Conservation (phyloP, 306 rosid species). For the Vigna hirtella region DNA sequence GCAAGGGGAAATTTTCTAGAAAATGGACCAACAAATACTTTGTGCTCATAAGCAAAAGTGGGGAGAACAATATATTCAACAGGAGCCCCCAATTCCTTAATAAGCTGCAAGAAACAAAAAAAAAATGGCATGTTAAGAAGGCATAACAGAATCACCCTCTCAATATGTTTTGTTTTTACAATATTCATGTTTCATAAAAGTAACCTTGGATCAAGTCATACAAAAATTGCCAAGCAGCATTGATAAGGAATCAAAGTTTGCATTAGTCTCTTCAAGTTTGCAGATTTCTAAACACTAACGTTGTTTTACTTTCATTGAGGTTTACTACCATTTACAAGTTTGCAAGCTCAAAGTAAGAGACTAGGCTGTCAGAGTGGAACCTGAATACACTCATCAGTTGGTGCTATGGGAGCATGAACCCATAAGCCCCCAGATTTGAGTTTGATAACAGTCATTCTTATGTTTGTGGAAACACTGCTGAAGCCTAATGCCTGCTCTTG, state of each 20-base stretch:
- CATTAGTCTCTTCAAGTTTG: background rate
- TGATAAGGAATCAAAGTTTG: slow-evolving; percentile 29
- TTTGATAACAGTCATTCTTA: slow-evolving; percentile 93
- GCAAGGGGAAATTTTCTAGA: slow-evolving; percentile 92
- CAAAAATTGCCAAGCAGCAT: slow-evolving; percentile 6
- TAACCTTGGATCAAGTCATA: slow-evolving; percentile 17
- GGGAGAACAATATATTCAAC: slow-evolving; percentile 91
- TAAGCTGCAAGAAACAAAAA: slow-evolving; percentile 63
- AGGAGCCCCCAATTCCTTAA: slow-evolving; percentile 86
- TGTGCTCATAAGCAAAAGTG: slow-evolving; percentile 96
- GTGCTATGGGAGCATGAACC: slow-evolving; percentile 98
- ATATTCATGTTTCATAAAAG: slow-evolving; percentile 4
- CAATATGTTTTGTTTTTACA: background rate
- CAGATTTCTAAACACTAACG: background rate
- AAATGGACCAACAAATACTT: slow-evolving; percentile 94
- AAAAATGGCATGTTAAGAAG: slow-evolving; percentile 23
- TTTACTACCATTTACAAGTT: slow-evolving; percentile 14
- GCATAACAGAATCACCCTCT: slow-evolving; percentile 24
- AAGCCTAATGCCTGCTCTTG: slow-evolving; percentile 99
- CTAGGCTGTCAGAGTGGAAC: slow-evolving; percentile 51
- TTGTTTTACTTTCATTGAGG: slow-evolving; percentile 7
- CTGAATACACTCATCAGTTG: slow-evolving; percentile 97
- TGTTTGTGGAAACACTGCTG: slow-evolving; percentile 99
- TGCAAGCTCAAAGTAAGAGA: slow-evolving; percentile 30
- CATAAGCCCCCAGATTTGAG: slow-evolving; percentile 96